Base-by-base conservation (phyloP, 2,329 filamentous ascomycete species). In the Cytospora schulzeri region DNA sequence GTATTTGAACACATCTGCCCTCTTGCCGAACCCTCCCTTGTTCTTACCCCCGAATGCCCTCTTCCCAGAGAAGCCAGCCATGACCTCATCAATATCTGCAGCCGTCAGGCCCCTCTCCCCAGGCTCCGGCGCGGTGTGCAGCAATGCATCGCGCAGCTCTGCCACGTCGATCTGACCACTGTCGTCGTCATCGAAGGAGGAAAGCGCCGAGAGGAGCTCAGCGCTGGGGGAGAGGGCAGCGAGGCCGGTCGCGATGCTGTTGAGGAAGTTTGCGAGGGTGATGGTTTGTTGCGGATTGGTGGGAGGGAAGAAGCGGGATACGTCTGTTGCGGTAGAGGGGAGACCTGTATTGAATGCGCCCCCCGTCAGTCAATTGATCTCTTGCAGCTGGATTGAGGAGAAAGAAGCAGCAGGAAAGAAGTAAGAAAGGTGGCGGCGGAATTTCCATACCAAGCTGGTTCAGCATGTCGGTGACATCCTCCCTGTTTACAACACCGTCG, bases 101-200 rank as follows among this genome's bases (percentile, higher is more conserved):
- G 89, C 85, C 0, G 86, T 89, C 68, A 96, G 76, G 0, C 84
- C 77, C 48, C 80, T 80, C 74, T 87, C 84, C 22, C 91, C 91
- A 0, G 85, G 82, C 69, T 96, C 92, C 0, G 92, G 91, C 0
- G 88, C 87, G 0, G 93, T 97, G 69, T 93, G 86, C 50, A 97
- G 77, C 53, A 99, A 76, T 0, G 94, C 92, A 70, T 95, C 91
- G 54, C 91, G 87, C 67, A 99, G 78, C 76, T 97, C 92, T 0
- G 80, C 84, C 24, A 96, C 79, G 73, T 98, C 93, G 48, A 98
- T 88, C 76, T 97, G 93, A 3, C 95, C 95, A 71, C 91, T 95
- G 74, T 99, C 95, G 68, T 96, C 93, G 67, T 96, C 91, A 73
- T 99, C 95, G 74, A 98, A 98, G 0, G 95, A 95, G 2, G 92